Evolutionary conservation across 768 basidiomycete genomes (phyloP).

Genomic region (Candolleomyces eurysporus): DNA sequence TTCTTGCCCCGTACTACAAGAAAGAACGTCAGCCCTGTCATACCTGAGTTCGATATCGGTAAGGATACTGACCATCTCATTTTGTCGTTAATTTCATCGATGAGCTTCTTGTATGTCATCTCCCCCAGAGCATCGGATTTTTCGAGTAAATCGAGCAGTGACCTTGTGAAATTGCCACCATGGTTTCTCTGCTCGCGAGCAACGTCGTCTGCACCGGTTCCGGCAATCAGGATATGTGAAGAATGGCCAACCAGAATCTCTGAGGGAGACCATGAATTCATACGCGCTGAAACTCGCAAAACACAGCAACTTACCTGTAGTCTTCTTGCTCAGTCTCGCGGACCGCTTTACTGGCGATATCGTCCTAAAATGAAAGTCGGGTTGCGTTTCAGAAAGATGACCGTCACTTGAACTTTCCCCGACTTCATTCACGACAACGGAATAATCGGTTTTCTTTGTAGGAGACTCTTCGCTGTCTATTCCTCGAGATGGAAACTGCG

Average conservation of each 20-base stretch:
- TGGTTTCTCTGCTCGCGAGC: neutral
- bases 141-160: neutral
- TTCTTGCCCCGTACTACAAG: neutral
- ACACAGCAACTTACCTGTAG: too few species aligned
- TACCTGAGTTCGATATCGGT: too few species aligned
- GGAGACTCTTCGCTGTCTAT: too few species aligned
- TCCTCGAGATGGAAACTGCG: too few species aligned
- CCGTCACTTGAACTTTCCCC: too few species aligned
- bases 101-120: neutral
- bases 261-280: neutral
- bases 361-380: too few species aligned
- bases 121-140: neutral
- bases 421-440: too few species aligned
- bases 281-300: too few species aligned
- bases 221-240: neutral
- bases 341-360: too few species aligned
- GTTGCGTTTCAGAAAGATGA: too few species aligned
- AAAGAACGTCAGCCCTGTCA: neutral
- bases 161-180: neutral
- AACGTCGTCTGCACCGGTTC: neutral
- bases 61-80: neutral
- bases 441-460: too few species aligned
- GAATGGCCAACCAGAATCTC: neutral
- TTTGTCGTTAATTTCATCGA: neutral
- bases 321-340: too few species aligned